Conservation (phyloP, 2,329 filamentous ascomycete species). For the Alternaria postmessia region DNA sequence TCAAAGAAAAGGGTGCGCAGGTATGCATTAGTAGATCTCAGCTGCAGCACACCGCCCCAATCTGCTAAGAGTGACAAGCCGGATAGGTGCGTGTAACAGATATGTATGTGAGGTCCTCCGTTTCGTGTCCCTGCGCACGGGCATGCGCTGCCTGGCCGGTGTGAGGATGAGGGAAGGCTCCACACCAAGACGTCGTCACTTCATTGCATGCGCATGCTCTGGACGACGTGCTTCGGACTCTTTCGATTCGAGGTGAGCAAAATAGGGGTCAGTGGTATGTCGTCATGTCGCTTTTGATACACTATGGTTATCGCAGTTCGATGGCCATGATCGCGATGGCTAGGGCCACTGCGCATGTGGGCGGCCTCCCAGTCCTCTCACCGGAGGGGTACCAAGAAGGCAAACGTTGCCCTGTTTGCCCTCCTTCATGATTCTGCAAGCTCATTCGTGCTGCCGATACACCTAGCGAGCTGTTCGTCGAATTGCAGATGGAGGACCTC, state of each 20-base stretch:
- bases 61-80: conserved; percentile 34
- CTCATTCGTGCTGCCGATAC: conserved; percentile 8
- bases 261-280: neutral
- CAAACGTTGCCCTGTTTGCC: conserved; percentile 10
- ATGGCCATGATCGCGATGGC: conserved; percentile 3
- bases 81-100: conserved; percentile 14
- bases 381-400: conserved; percentile 8
- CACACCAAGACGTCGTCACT: neutral
- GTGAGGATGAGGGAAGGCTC: conserved; percentile 31
- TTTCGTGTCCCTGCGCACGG: conserved; percentile 28
- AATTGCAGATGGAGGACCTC: conserved; percentile 14
- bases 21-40: conserved; percentile 47
- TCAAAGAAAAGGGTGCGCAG: conserved; percentile 29
- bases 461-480: conserved; percentile 6
- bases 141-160: conserved; percentile 28
- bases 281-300: neutral
- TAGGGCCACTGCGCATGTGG: conserved; percentile 6
- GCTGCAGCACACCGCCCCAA: conserved; percentile 40
- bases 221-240: neutral
- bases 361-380: conserved; percentile 14
- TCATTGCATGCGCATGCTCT: neutral
- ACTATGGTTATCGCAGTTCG: conserved; percentile 5
- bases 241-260: neutral
- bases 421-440: conserved; percentile 2
- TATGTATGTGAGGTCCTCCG: conserved; percentile 28